Base-by-base conservation (phyloP, 2,329 filamentous ascomycete genomes). In the Nectriaceae sp. region DNA sequence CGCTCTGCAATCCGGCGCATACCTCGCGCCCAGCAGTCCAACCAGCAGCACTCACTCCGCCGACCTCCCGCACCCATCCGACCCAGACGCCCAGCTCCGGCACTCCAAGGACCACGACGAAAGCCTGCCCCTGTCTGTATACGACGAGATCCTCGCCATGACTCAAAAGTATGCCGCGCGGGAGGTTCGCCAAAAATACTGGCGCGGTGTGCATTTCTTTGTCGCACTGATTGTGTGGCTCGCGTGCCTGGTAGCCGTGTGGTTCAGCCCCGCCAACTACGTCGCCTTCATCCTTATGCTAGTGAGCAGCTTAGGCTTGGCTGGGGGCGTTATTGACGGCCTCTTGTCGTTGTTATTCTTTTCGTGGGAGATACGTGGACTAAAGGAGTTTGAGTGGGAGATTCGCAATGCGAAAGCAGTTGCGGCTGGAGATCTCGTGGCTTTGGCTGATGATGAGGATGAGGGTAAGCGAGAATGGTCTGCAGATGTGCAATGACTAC, bases 371-470 rank as follows among this genome's bases (percentile, higher is more conserved):
- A 71, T 97, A 50, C 80, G 90, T 49, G 86, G 88, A 4, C 73
- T 99, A 46, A 86, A 84, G 61, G 94, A 99, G 73, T 97, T 97
- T 71, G 84, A 94, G 66, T 97, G 90, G 88, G 94, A 99, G 70
- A 85, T 97, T 21, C 75, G 74, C 42, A 92, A 88, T 65, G 86
- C 87, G 11, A 84, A 73, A 54, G 70, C 73, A 0, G 62, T 69
- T 4, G 70, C 71, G 19, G 65, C 61, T 4, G 70, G 69, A 19
- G 59, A 63, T 41, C 42, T 57, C 13, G 50, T 50, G 21, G 54
- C 59, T 16, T 42, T 61, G 26, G 50, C 44, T 20, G 59, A 63
- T 11, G 42, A 47, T 4, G 53, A 56, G n/a, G 35, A 24, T 13
- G 50, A 51, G 20, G 44, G 43, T 5, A 52, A 50, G 21, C 38